Evolutionary conservation across 2,329 filamentous ascomycete species (phyloP), one percentile per base, ranked within the genome.

Genomic region (Ophiostoma montium): DNA sequence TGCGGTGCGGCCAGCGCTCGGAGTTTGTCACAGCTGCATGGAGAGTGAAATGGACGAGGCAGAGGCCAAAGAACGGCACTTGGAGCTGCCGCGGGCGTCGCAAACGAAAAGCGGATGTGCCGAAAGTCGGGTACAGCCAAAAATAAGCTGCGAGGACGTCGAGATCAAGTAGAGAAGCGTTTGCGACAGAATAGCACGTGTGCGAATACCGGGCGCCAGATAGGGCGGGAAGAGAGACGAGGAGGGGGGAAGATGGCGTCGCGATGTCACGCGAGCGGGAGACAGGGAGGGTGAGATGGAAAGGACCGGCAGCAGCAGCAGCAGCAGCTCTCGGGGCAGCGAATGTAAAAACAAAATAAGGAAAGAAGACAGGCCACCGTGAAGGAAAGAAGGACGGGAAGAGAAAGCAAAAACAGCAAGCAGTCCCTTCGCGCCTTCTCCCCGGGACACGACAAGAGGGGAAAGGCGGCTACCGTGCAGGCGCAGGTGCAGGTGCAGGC

Each of bases 381-480:
- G 15, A 16, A n/a, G 23, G 21, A 42, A 42, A 41, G 38, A 41
- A 41, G 19, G 38, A 41, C n/a, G 39, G 38, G 27, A 31, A 42
- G 36, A 44, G 16, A 48, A 33, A 32, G 44, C 30, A 32, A 50
- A 46, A 46, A 19, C 21, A 36, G 48, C 42, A 50, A 50, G 32
- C 36, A 47, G 36, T 23, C 21, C 27, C 41, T 35, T 19, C 31
- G 45, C 23, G 27, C 45, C 49, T 42, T 44, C 41, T 32, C 45
- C 33, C 35, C 9, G 32, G 18, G 32, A 18, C 11, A 31, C 43
- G 35, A 46, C 44, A 44, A 38, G 49, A 47, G 49, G 49, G 46
- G 46, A 51, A 48, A 21, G 39, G 49, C 49, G 49, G 49, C 45
- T 50, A 39, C 49, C 23, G 49, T 39, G 38, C 41, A 38, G 39